A percentile compares a stretch with the other conserved stretches of the same genome.
phyloP scores from a whole-genome alignment of 805 yeast species.

The Peterozyma toletana region DNA sequence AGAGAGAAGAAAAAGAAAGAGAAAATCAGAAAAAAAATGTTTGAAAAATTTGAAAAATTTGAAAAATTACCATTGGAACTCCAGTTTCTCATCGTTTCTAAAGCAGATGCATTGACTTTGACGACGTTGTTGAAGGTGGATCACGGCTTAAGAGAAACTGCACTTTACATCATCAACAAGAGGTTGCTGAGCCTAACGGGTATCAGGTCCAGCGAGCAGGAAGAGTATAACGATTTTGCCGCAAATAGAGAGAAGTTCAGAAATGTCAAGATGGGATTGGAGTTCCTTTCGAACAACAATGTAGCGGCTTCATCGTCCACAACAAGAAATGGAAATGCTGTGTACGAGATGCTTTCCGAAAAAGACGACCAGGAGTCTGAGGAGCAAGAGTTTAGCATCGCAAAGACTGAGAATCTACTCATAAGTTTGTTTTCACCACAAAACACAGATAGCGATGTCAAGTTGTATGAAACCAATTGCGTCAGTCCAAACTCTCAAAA shows the following conservation, averaged over 20 bases:
- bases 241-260: background rate
- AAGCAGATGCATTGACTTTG: conserved; percentile 10
- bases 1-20: too few relatives aligned
- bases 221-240: background rate
- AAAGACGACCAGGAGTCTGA: background rate
- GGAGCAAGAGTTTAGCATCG: background rate
- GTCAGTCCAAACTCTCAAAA: background rate
- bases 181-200: conserved; percentile 6
- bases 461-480: conserved; percentile 14
- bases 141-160: conserved; percentile 4
- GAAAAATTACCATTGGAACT: conserved; percentile 17
- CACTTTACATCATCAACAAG: conserved; percentile 7
- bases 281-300: background rate
- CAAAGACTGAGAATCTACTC: conserved; percentile 8
- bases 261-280: background rate
- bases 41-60: too few relatives aligned
- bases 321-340: background rate
- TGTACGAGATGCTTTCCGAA: background rate
- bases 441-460: conserved; percentile 12
- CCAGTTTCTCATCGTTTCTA: conserved; percentile 12
- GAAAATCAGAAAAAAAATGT: too few relatives aligned
- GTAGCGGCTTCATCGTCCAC: background rate
- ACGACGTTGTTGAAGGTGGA: conserved; percentile 7
- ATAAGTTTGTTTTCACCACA: conserved; percentile 21
- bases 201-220: background rate